phyloP scores from a whole-genome alignment of 2,329 filamentous ascomycete genomes.

The Fusarium sororula region DNA sequence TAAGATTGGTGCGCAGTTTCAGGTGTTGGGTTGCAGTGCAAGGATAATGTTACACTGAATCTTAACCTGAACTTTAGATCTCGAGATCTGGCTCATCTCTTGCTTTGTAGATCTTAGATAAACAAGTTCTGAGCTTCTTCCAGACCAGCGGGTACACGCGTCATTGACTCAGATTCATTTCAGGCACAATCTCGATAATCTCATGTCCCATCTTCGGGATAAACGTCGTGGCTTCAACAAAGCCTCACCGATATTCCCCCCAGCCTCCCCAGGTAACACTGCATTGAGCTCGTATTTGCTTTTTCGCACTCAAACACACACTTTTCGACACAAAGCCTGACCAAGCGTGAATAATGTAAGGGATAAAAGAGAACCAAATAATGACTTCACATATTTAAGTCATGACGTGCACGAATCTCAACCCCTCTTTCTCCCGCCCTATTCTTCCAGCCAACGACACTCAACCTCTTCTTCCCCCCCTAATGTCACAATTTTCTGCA shows the following conservation, averaged over 20 bases:
- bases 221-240: background rate
- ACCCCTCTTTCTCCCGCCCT: background rate
- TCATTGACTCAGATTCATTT: background rate
- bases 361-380: background rate
- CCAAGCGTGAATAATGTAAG: background rate
- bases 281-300: background rate
- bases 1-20: background rate
- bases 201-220: background rate
- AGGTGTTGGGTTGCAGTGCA: background rate
- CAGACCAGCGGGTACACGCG: background rate
- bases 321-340: accelerated
- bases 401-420: conserved; percentile 22
- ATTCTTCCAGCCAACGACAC: background rate
- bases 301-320: background rate
- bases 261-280: background rate
- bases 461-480: background rate
- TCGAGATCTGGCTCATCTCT: background rate
- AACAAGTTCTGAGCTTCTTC: background rate
- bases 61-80: background rate
- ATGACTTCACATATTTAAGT: conserved; percentile 14
- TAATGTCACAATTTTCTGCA: background rate
- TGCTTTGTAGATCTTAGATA: background rate
- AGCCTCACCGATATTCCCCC: background rate
- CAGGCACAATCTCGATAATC: background rate
- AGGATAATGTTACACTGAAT: background rate